These are phyloP conservation scores for Casaregolazyma suthepensis DNA, from an alignment of 1,139 yeast genomes.

Conservation along the genomic window DNA sequence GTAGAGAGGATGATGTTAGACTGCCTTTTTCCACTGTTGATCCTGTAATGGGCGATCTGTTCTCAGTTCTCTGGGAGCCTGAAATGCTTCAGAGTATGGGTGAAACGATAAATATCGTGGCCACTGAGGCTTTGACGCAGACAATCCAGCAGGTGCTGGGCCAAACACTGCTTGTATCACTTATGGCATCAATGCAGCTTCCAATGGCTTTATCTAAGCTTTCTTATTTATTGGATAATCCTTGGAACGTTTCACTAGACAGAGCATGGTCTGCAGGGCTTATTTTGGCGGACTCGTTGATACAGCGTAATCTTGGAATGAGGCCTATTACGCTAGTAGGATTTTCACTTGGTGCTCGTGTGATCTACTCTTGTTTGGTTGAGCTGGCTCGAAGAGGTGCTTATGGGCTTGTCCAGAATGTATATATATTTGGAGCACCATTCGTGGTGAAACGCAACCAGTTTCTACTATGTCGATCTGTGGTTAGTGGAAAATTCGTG, in stretches of 20 bases:
- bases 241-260: constrained; percentile 96
- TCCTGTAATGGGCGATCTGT: constrained; percentile 95
- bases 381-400: constrained; percentile 86
- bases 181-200: constrained; percentile 91
- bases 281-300: constrained; percentile 83
- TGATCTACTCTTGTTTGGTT: constrained; percentile 81
- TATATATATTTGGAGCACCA: constrained; percentile 84
- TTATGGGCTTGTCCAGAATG: constrained; percentile 84
- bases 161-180: constrained; percentile 81
- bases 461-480: constrained; percentile 71
- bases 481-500: constrained; percentile 83
- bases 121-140: constrained; percentile 87
- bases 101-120: constrained; percentile 87
- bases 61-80: constrained; percentile 94
- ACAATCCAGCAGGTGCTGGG: constrained; percentile 94
- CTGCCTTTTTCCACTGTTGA: constrained; percentile 94
- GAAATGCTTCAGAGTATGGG: constrained; percentile 96
- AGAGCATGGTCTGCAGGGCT: constrained; percentile 97
- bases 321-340: constrained; percentile 92
- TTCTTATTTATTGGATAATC: constrained; percentile 87
- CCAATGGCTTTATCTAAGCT: constrained; percentile 90
- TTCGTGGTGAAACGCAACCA: constrained; percentile 74
- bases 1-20: constrained; percentile 91
- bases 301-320: constrained; percentile 82
- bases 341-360: constrained; percentile 88